Evolutionary conservation across 2,329 filamentous ascomycete species (phyloP).

Genomic region (Fusarium solani-melongenae): DNA sequence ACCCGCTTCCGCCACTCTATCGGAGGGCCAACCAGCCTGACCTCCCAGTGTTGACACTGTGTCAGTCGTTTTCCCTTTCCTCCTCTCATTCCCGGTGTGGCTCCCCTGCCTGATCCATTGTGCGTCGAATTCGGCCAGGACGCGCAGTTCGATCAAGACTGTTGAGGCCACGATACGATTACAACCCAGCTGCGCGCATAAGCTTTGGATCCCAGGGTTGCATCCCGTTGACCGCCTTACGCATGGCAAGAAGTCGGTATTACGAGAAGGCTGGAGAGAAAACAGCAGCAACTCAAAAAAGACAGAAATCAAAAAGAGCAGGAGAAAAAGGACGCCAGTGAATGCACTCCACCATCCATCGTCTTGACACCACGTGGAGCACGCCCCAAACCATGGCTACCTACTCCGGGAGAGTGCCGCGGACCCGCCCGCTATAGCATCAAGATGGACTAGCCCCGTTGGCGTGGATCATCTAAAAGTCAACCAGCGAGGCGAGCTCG

Average conservation of each 20-base stretch:
- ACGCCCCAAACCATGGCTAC: slow-evolving; percentile 39
- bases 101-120: background rate
- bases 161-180: background rate
- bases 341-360: slow-evolving; percentile 39
- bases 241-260: background rate
- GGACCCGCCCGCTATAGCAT: slow-evolving; percentile 41
- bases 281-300: slow-evolving; percentile 6
- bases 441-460: slow-evolving; percentile 17
- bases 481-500: slow-evolving; percentile 5
- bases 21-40: background rate
- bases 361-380: slow-evolving; percentile 45
- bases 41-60: background rate
- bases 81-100: background rate
- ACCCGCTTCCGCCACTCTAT: background rate
- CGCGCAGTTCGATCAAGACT: background rate
- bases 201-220: background rate
- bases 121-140: background rate
- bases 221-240: slow-evolving; percentile 16
- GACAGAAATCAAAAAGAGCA: background rate
- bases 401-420: slow-evolving; percentile 43
- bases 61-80: slow-evolving; percentile 1
- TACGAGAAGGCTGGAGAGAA: background rate
- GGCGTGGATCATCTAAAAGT: slow-evolving; percentile 26
- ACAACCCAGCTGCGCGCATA: background rate
- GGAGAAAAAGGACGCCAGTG: slow-evolving; percentile 9